Conservation (phyloP, 768 basidiomycete species). For the Mycena galopus region DNA sequence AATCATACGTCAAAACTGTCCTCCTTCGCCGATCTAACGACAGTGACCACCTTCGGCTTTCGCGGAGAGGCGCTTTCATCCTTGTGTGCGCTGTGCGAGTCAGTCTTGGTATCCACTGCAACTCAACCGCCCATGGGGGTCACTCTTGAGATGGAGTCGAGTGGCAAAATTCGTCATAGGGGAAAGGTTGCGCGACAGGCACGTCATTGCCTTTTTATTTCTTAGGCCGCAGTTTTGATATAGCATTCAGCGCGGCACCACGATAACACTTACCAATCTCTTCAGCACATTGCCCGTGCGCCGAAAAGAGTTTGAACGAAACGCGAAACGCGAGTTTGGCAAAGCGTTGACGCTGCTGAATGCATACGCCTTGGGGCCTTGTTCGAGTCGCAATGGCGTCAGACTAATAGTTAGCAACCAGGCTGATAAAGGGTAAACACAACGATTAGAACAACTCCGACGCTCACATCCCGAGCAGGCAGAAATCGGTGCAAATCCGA, state of each 20-base stretch:
- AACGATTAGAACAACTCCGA: not conserved
- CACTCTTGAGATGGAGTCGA: conserved; percentile 76
- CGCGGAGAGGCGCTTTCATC: conserved; percentile 97
- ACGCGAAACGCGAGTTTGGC: conserved; percentile 89
- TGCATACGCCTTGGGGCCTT: conserved; percentile 92
- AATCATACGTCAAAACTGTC: conserved; percentile 94
- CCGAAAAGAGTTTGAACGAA: conserved; percentile 90
- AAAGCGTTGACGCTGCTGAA: conserved; percentile 87
- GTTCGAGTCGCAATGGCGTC: conserved; percentile 79
- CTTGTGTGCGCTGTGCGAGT: conserved; percentile 85
- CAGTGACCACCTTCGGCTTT: conserved; percentile 90
- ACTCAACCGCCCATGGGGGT: conserved; percentile 86
- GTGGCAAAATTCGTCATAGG: conserved; percentile 69
- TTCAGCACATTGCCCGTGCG: conserved; percentile 91
- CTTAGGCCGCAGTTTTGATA: not conserved
- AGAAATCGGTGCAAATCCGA: conserved; percentile 76
- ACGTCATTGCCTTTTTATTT: conserved; percentile 29
- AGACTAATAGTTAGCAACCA: conserved; percentile 82
- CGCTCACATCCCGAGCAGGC: conserved; percentile 50
- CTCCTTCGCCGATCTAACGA: conserved; percentile 78
- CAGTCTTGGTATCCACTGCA: conserved; percentile 79
- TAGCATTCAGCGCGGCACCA: conserved; percentile 82
- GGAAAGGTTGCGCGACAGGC: conserved; percentile 86
- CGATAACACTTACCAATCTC: conserved; percentile 75
- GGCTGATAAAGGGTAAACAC: conserved; percentile 76